A percentile compares a stretch with the other conserved stretches of the same genome.
phyloP scores from a whole-genome alignment of 2,329 filamentous ascomycete species.

The Stromatinia cepivora region DNA sequence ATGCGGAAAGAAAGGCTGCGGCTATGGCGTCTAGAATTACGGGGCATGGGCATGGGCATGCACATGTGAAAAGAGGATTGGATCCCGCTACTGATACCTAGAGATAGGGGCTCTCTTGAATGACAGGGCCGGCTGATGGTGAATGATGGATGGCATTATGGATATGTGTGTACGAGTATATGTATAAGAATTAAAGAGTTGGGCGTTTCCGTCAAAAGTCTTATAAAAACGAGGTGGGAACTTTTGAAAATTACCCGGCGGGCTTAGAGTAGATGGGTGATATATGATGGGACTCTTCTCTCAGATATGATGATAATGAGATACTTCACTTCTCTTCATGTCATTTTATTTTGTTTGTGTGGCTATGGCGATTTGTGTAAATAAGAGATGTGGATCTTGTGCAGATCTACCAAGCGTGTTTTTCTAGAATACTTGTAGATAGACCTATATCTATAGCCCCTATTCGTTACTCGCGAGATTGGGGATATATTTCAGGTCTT shows the following conservation, averaged over 20 bases:
- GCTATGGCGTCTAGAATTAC: not conserved
- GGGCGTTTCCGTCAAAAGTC: not conserved
- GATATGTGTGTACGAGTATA: conserved; percentile 15
- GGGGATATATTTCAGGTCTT: too few species aligned
- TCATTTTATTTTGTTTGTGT: not conserved
- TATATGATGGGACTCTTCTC: conserved; percentile 1
- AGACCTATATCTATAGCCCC: too few species aligned
- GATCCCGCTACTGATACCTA: not conserved
- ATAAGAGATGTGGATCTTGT: not conserved
- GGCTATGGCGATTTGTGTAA: not conserved
- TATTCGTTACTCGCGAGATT: too few species aligned
- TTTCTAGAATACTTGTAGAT: too few species aligned
- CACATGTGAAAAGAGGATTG: not conserved
- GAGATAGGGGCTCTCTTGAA: not conserved
- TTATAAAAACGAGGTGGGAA: not conserved
- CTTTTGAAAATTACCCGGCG: not conserved
- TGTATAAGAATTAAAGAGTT: conserved; percentile 1
- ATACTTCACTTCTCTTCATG: conserved; percentile 8
- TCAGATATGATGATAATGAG: conserved; percentile 3
- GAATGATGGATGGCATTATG: not conserved
- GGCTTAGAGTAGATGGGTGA: not conserved
- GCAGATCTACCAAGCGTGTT: too few species aligned
- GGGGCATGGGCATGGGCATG: not conserved
- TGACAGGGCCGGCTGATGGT: not conserved
- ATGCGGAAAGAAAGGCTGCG: not conserved